A percentile compares a stretch with the other conserved stretches of the same genome.
Evolutionary conservation across 495 filamentous ascomycete genomes (phyloP).

Genomic region (Trichoderma gamsii): DNA sequence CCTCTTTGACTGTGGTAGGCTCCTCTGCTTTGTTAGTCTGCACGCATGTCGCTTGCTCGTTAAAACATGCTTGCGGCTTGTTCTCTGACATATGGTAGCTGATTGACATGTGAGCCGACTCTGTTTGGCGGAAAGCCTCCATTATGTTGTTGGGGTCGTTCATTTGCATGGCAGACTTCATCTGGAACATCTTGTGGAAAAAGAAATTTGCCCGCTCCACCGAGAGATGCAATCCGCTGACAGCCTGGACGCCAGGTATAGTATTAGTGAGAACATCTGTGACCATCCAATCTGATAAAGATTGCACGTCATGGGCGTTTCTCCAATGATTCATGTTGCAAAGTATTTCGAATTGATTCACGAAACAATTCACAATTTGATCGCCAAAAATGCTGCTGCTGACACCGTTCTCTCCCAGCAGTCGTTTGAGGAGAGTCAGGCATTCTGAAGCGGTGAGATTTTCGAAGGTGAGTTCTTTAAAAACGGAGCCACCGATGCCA

Average conservation of each 20-base stretch:
- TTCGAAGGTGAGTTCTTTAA: background rate
- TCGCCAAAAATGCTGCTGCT: background rate
- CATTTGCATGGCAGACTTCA: background rate
- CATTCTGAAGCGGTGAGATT: background rate
- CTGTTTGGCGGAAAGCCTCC: background rate
- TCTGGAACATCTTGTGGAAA: conserved; percentile 1
- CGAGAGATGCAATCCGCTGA: background rate
- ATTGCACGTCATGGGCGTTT: background rate
- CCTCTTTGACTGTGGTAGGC: background rate
- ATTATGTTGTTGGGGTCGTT: background rate
- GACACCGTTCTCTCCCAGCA: background rate
- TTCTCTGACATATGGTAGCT: background rate
- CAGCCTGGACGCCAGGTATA: background rate
- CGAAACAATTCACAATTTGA: background rate
- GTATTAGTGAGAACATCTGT: background rate
- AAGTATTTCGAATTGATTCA: background rate
- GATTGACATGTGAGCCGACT: background rate
- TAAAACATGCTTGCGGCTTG: background rate
- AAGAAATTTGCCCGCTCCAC: background rate
- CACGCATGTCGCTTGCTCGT: background rate
- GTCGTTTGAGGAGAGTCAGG: background rate
- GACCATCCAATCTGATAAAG: background rate
- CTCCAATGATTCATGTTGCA: background rate
- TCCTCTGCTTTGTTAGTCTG: background rate
- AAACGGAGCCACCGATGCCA: background rate